Percentiles rank a stretch among this genome's conserved stretches.
These are phyloP conservation scores for Camellia oleifera DNA, from an alignment of 179 eudicot species.

Conservation along the genomic window DNA sequence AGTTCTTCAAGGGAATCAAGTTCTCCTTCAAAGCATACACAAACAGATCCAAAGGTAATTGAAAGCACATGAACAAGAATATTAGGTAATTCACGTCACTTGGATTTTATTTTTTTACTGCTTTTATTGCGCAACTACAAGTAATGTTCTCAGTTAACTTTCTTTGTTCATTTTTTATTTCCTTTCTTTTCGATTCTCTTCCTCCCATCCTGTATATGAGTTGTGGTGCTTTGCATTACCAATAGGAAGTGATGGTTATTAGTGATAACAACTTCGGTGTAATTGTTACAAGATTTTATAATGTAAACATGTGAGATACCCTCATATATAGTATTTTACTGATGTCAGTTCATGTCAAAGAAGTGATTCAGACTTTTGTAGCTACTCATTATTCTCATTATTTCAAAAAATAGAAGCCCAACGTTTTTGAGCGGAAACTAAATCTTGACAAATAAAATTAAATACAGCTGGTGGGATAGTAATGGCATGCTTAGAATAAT, in stretches of 20 bases:
- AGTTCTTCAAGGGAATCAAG: slow-evolving; percentile 64
- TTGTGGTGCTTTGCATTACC: not conserved
- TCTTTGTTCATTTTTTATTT: not conserved
- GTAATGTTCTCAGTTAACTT: not conserved
- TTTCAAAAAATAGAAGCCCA: not conserved
- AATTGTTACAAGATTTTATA: not conserved
- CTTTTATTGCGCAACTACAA: not conserved
- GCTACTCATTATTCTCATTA: not conserved
- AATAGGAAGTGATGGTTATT: not conserved
- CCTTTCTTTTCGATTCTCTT: not conserved
- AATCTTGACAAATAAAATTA: not conserved
- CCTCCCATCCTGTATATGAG: slow-evolving; percentile 11
- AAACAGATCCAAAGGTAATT: slow-evolving; percentile 63
- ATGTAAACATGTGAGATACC: not conserved
- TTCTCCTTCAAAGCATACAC: slow-evolving; percentile 69
- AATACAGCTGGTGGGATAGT: not conserved
- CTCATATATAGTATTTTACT: not conserved
- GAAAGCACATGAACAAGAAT: slow-evolving; percentile 41
- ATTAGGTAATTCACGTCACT: not conserved
- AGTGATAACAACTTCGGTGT: not conserved
- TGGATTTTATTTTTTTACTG: not conserved
- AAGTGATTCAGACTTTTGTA: not conserved
- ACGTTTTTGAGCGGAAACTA: not conserved
- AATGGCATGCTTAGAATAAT: not conserved
- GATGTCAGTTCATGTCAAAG: slow-evolving; percentile 5